Percentiles rank a stretch among this genome's conserved stretches.
Evolutionary conservation across 495 filamentous ascomycete species (phyloP).

Genomic region (Penicillium goetzii): DNA sequence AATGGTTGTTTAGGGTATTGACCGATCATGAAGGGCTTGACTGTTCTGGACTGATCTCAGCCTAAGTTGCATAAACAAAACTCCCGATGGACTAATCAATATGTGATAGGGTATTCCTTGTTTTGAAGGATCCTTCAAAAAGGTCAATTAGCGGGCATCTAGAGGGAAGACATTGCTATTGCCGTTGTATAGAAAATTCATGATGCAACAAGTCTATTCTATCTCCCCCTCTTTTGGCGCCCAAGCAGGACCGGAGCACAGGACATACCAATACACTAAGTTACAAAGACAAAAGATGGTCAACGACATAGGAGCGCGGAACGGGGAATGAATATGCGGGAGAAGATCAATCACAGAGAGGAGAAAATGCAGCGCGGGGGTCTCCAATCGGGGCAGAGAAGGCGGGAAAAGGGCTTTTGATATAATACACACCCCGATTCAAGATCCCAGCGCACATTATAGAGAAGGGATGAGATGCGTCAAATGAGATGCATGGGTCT

Average conservation of each 20-base stretch:
- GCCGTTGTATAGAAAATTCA: conserved; percentile 12
- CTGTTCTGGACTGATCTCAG: no score
- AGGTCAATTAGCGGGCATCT: no score
- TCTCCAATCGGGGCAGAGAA: conserved; percentile 24
- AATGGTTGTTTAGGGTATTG: no score
- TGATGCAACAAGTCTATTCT: conserved; percentile 38
- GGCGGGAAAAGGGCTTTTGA: conserved; percentile 23
- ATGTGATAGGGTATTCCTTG: neutral
- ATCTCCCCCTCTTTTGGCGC: conserved; percentile 11
- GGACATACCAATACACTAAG: conserved; percentile 42
- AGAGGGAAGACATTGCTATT: neutral
- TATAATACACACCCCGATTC: conserved; percentile 38
- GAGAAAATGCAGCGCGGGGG: conserved; percentile 16
- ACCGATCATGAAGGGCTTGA: no score
- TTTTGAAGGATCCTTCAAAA: neutral
- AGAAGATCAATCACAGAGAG: conserved; percentile 27
- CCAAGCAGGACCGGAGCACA: conserved; percentile 7
- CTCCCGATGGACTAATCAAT: no score
- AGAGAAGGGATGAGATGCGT: conserved; percentile 18
- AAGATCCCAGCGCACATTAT: conserved; percentile 20
- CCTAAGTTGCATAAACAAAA: no score
- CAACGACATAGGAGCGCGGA: conserved; percentile 29
- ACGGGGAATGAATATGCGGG: conserved; percentile 37
- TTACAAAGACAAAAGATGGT: conserved; percentile 28
- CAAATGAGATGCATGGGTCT: conserved; percentile 16